These are phyloP conservation scores for Schizophyllum amplum DNA, from an alignment of 1,284 basidiomycete species.

Conservation along the genomic window DNA sequence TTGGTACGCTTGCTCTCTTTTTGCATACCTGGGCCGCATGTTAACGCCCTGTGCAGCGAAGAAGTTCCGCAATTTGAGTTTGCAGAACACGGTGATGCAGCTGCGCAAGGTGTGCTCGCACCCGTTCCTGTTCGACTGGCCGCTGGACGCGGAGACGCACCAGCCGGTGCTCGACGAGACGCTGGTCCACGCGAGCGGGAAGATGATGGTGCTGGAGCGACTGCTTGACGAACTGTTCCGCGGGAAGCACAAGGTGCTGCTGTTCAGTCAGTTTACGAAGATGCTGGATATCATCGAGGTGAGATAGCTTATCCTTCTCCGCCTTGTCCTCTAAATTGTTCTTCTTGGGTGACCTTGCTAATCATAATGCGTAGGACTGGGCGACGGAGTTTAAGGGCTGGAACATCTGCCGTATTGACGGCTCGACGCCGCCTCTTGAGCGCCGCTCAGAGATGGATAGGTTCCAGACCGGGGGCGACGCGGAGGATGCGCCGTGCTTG, in stretches of 20 bases:
- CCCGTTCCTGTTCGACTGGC: constrained; percentile 91
- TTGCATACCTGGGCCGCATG: constrained; percentile 1
- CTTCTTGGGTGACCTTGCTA: constrained; percentile 2
- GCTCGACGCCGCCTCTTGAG: constrained; percentile 68
- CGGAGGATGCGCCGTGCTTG: constrained; percentile 60
- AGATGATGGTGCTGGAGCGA: constrained; percentile 94
- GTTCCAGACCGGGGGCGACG: constrained; percentile 75
- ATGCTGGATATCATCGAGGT: constrained; percentile 95
- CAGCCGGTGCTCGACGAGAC: constrained; percentile 63
- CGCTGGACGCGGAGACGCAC: constrained; percentile 55
- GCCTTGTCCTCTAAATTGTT: constrained; percentile 1
- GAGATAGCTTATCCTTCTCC: constrained; percentile 5
- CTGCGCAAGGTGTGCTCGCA: constrained; percentile 92
- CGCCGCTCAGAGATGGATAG: constrained; percentile 78
- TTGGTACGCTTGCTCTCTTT: constrained; percentile 33
- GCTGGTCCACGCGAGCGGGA: constrained; percentile 82
- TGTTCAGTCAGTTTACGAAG: constrained; percentile 94
- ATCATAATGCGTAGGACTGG: constrained; percentile 57
- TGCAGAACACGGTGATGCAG: constrained; percentile 95
- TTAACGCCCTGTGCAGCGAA: constrained; percentile 42
- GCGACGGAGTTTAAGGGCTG: constrained; percentile 75
- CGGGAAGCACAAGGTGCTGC: constrained; percentile 80
- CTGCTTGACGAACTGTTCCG: constrained; percentile 81
- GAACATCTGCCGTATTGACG: constrained; percentile 87
- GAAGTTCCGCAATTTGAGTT: constrained; percentile 83